Percentiles rank a stretch among this genome's conserved stretches.
phyloP scores from a whole-genome alignment of 192 early-diverging fungal species.

The Jimgerdemannia lactiflua region DNA sequence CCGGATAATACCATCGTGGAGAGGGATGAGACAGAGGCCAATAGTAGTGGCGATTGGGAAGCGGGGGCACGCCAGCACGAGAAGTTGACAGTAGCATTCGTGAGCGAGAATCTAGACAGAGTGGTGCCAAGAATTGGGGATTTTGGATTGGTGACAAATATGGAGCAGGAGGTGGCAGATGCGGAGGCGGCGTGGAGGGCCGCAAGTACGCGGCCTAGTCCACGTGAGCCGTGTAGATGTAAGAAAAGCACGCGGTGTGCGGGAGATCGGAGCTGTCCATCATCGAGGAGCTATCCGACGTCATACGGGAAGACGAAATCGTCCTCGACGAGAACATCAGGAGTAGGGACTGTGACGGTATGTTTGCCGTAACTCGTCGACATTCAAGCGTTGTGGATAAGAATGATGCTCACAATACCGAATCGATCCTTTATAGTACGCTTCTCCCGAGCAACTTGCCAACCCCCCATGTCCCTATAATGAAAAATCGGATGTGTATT shows the following conservation, averaged over 20 bases:
- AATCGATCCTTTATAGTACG: constrained; percentile 48
- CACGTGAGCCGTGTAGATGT: not conserved
- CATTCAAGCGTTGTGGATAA: not conserved
- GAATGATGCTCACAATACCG: too few relatives aligned
- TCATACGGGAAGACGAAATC: not conserved
- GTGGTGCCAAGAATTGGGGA: constrained; percentile 87
- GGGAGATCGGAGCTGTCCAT: not conserved
- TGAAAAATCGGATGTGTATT: constrained; percentile 91
- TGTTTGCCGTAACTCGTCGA: constrained; percentile 2
- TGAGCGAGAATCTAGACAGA: constrained; percentile 17
- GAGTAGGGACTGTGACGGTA: constrained; percentile 76
- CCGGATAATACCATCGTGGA: not conserved
- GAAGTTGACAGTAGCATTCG: not conserved
- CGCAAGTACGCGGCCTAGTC: not conserved
- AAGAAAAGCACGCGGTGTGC: too few relatives aligned
- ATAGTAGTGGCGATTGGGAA: not conserved
- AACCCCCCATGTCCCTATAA: constrained; percentile 52
- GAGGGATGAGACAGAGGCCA: not conserved
- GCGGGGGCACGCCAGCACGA: not conserved
- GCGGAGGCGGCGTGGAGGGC: not conserved
- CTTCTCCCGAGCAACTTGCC: constrained; percentile 81
- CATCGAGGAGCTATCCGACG: not conserved
- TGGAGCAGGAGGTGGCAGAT: constrained; percentile 20
- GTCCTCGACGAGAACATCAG: constrained; percentile 42
- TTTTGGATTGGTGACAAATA: constrained; percentile 88